Base-by-base conservation (phyloP, 768 basidiomycete genomes). In the Nidula microcarpa region DNA sequence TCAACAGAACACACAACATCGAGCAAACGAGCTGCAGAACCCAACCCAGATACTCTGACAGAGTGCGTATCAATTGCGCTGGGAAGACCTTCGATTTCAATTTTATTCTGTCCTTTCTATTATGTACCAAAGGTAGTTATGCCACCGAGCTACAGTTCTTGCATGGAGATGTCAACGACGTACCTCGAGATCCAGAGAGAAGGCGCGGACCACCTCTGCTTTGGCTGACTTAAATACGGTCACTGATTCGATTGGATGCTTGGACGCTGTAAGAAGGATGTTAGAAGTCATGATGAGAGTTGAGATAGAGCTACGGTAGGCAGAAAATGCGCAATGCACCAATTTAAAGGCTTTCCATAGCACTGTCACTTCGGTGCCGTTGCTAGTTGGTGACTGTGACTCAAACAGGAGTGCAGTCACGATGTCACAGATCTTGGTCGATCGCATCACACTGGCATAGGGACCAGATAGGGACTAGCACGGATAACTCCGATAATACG, bases 221-320 rank as follows among this genome's bases (percentile, higher is more conserved):
- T 75, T 79, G 51, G 67, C 67, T 6, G 79, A 79, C 62, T 79
- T 81, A 67, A 81, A 82, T 36, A 85, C 70, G 0, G 81, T 83
- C 1, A 82, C 79, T 8, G 79, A 76, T 55, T 80, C 77, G 57
- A 86, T 74, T 1, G 77, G 64, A 50, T 73, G 65, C 0, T 78
- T 73, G 13, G 70, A 60, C n/a, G 76, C 76, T 33, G 58, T 58
- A 16, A 74, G 53, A 30, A 30, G 23, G 33, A 58, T 49, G 50
- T 58, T 50, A 18, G 47, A 35, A n/a, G 51, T 49, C 16, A 44
- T 30, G 23, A 47, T 11, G 16, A 51, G 45, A 18, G 45, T 16
- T 33, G 46, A 47, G 30, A 41, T 11, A 41, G 16, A 41, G 39
- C 3, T 11, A 5, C 39, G 16, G 39, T 30, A 30, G 23, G 23